Evolutionary conservation across 2,329 filamentous ascomycete species (phyloP).

Genomic region (Rhynchosporium graminicola): DNA sequence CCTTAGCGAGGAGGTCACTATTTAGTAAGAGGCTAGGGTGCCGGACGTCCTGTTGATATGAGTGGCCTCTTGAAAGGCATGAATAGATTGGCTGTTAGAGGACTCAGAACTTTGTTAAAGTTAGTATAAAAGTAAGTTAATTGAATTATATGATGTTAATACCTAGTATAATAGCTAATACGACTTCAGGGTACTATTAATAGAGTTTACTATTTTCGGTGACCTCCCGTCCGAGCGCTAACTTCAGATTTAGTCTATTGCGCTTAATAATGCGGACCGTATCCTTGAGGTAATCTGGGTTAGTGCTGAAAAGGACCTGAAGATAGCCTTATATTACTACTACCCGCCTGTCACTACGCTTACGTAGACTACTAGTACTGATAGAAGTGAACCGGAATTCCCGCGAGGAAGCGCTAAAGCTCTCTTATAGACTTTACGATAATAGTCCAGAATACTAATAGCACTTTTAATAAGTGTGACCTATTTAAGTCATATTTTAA

Average conservation of each 20-base stretch:
- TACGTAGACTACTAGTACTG: not conserved
- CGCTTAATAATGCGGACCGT: not conserved
- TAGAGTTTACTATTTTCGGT: not conserved
- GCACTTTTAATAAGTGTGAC: too few relatives aligned
- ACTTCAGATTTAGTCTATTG: not conserved
- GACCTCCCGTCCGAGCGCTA: not conserved
- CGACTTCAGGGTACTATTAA: not conserved
- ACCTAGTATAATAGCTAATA: not conserved
- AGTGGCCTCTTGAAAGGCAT: not conserved
- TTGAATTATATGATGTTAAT: not conserved
- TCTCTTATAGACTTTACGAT: not conserved
- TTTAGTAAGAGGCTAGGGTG: not conserved
- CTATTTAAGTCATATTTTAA: too few relatives aligned
- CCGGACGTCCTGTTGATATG: not conserved
- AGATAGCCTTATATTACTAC: not conserved
- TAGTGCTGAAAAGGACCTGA: not conserved
- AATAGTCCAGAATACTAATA: too few relatives aligned
- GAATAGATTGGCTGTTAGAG: not conserved
- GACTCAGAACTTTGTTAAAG: not conserved
- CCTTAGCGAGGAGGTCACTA: not conserved
- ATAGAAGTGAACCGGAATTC: not conserved
- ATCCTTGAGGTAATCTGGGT: slow-evolving; percentile 12
- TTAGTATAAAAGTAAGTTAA: not conserved
- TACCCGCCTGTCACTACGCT: not conserved
- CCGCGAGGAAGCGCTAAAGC: not conserved